Evolutionary conservation across 2,329 filamentous ascomycete species (phyloP).

Genomic region (Botryosphaeria dothidea): DNA sequence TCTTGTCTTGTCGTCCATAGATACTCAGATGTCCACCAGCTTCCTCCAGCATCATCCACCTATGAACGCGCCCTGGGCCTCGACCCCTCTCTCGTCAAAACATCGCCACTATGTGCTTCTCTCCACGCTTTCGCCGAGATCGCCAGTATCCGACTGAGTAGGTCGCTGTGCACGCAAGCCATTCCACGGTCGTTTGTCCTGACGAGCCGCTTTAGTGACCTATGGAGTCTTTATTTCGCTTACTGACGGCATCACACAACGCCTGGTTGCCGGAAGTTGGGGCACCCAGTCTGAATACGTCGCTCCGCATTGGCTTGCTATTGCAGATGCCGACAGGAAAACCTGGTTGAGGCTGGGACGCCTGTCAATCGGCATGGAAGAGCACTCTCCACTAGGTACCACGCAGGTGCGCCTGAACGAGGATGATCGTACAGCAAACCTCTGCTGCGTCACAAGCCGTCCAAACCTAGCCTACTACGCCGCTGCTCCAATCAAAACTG

Average conservation of each 20-base stretch:
- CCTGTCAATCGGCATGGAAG: not conserved
- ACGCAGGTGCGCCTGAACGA: not conserved
- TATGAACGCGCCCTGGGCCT: no score
- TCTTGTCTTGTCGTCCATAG: no score
- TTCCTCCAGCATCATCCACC: no score
- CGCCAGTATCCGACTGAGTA: no score
- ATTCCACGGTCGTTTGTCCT: no score
- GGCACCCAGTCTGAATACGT: not conserved
- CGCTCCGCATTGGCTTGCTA: not conserved
- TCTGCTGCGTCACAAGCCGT: not conserved
- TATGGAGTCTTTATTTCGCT: not conserved
- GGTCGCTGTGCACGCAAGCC: no score
- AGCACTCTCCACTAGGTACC: not conserved
- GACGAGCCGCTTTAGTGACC: no score
- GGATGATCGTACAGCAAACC: not conserved
- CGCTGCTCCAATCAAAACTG: constrained; percentile 16
- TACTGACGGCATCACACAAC: not conserved
- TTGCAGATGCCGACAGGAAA: not conserved
- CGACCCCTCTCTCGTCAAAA: no score
- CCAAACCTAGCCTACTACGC: constrained; percentile 16
- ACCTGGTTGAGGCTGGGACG: not conserved
- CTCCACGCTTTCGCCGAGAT: no score
- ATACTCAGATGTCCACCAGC: no score
- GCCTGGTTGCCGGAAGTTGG: not conserved
- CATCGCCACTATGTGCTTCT: no score